Evolutionary conservation across 768 basidiomycete species (phyloP).

Genomic region (Daedaleopsis sinensis): DNA sequence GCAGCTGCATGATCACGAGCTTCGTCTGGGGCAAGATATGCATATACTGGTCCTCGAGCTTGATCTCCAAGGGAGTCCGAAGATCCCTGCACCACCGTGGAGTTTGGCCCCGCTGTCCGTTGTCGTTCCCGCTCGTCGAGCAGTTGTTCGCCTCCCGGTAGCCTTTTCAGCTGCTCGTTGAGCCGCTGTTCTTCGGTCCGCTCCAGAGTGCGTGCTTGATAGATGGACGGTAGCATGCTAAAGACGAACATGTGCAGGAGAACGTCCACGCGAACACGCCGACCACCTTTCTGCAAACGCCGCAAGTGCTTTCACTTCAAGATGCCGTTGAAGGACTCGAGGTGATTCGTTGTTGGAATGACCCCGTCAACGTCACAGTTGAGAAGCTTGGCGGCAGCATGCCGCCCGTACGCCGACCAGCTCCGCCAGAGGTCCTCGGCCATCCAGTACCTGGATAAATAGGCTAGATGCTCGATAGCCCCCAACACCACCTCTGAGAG

Average conservation of each 20-base stretch:
- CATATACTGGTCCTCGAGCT: not conserved
- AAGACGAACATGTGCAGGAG: not conserved
- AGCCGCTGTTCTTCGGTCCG: slow-evolving; percentile 5
- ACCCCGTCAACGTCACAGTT: slow-evolving; percentile 30
- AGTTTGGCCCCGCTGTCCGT: not conserved
- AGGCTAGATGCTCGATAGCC: slow-evolving; percentile 27
- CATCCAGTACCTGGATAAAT: slow-evolving; percentile 32
- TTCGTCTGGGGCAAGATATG: not conserved
- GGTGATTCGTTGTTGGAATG: slow-evolving; percentile 42
- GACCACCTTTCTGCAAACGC: slow-evolving; percentile 31
- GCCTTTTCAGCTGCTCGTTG: slow-evolving; percentile 22
- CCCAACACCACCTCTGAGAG: not conserved
- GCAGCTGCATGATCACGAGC: not conserved
- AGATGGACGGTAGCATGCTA: not conserved
- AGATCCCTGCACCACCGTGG: too few species aligned
- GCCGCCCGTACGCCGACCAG: slow-evolving; percentile 35
- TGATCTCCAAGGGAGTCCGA: not conserved
- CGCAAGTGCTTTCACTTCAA: slow-evolving; percentile 37
- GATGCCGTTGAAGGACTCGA: slow-evolving; percentile 42
- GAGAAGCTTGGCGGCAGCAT: slow-evolving; percentile 29
- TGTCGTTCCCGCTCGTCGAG: not conserved
- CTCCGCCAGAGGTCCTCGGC: slow-evolving; percentile 32
- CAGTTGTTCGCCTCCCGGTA: slow-evolving; percentile 22
- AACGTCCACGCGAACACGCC: slow-evolving; percentile 33
- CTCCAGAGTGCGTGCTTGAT: not conserved